phyloP scores from a whole-genome alignment of 768 basidiomycete species.

The Inosperma sp. region DNA sequence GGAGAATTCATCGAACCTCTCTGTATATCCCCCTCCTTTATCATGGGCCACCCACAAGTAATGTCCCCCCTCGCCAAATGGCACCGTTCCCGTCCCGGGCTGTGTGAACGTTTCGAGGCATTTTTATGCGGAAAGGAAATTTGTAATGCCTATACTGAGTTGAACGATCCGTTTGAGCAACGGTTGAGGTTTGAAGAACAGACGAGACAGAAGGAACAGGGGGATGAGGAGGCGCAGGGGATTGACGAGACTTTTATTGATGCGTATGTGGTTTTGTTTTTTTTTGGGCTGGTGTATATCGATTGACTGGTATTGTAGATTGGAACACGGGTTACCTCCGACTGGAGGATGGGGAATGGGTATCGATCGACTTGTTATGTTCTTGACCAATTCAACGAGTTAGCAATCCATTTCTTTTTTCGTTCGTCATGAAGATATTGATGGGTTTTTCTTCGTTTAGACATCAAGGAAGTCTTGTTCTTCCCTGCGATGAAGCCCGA shows the following conservation, averaged over 20 bases:
- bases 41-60: constrained; percentile 98
- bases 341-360: constrained; percentile 98
- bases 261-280: constrained; percentile 56
- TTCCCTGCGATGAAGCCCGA: constrained; percentile 98
- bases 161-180: constrained; percentile 99
- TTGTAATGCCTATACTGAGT: constrained; percentile 98
- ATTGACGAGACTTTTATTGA: constrained; percentile 95
- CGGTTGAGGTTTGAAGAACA: constrained; percentile 94
- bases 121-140: constrained; percentile 99
- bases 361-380: constrained; percentile 96
- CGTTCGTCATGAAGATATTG: constrained; percentile 1
- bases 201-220: constrained; percentile 90
- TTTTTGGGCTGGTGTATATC: constrained; percentile 8
- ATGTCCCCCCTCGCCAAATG: constrained; percentile 99
- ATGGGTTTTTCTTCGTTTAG: constrained; percentile 33
- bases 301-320: constrained; percentile 37
- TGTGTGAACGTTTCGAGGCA: constrained; percentile 98
- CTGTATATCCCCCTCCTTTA: constrained; percentile 95
- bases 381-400: constrained; percentile 96
- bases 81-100: constrained; percentile 93
- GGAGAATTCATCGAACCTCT: constrained; percentile 97
- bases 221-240: constrained; percentile 97
- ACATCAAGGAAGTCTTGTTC: constrained; percentile 94
- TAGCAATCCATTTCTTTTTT: constrained; percentile 24
- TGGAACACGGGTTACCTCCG: constrained; percentile 96